These are phyloP conservation scores for Turnera subulata DNA, from an alignment of 345 rosid species.

Conservation along the genomic window DNA sequence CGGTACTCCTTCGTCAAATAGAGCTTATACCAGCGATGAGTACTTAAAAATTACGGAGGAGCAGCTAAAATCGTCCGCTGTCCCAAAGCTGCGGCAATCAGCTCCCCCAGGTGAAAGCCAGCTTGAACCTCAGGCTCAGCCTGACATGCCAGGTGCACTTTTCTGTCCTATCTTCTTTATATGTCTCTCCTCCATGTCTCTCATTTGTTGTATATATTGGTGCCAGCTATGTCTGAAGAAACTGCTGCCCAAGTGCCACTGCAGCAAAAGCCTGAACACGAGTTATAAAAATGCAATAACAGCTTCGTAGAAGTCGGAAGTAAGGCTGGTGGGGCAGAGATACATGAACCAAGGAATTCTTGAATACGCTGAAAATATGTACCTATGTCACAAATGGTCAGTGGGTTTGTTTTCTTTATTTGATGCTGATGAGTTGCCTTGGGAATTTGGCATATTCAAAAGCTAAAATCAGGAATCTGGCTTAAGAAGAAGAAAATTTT, in stretches of 20 bases:
- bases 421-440: too few relatives aligned
- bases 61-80: conserved; percentile 63
- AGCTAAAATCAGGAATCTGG: too few relatives aligned
- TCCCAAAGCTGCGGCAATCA: conserved; percentile 29
- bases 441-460: too few relatives aligned
- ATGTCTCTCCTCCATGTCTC: neutral
- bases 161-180: neutral
- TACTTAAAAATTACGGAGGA: conserved; percentile 77
- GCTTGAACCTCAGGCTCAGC: conserved; percentile 31
- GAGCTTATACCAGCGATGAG: conserved; percentile 70
- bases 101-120: conserved; percentile 29
- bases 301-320: too few relatives aligned
- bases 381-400: too few relatives aligned
- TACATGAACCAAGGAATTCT: too few relatives aligned
- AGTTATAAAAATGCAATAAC: conserved; percentile 29
- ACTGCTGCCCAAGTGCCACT: conserved; percentile 40
- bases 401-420: too few relatives aligned
- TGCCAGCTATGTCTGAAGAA: conserved; percentile 40
- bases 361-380: too few relatives aligned
- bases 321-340: too few relatives aligned
- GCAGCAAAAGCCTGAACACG: conserved; percentile 41
- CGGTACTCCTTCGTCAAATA: conserved; percentile 42
- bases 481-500: too few relatives aligned
- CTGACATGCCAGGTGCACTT: conserved; percentile 32
- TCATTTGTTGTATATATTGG: conserved; percentile 2